phyloP scores from a whole-genome alignment of 495 filamentous ascomycete species.

The Hypoxylon lenormandii region DNA sequence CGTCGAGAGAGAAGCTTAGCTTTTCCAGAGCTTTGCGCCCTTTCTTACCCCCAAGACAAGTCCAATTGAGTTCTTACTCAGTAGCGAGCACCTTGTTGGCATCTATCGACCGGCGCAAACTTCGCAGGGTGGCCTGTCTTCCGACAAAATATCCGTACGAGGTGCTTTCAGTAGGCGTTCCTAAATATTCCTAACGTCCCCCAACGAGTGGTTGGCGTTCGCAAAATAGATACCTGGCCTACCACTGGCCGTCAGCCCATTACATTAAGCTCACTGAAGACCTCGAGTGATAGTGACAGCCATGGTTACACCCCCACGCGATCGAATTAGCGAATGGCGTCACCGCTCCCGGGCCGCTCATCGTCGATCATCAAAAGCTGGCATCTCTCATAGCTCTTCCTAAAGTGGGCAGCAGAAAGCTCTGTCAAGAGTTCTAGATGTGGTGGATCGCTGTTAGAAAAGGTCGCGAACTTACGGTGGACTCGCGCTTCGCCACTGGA shows the following conservation, averaged over 20 bases:
- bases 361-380: constrained; percentile 31
- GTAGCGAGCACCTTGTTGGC: neutral
- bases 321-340: constrained; percentile 38
- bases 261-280: constrained; percentile 14
- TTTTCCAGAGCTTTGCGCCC: neutral
- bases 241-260: neutral
- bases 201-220: constrained; percentile 22
- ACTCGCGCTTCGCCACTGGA: neutral
- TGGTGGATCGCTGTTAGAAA: constrained; percentile 2
- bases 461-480: constrained; percentile 1
- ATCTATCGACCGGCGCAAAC: constrained; percentile 5
- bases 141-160: constrained; percentile 6
- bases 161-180: constrained; percentile 16
- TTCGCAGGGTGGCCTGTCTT: constrained; percentile 14
- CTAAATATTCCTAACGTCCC: neutral
- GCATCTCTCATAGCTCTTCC: no score
- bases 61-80: constrained; percentile 13
- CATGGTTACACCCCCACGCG: constrained; percentile 25
- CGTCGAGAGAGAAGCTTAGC: constrained; percentile 8
- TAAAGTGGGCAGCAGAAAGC: neutral
- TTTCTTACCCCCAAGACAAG: constrained; percentile 4
- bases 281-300: neutral
- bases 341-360: constrained; percentile 19
- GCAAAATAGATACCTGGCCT: constrained; percentile 5
- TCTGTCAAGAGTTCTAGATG: constrained; percentile 16